These are phyloP conservation scores for Trichoderma sp. DNA, from an alignment of 2,329 filamentous ascomycete species.

Conservation along the genomic window DNA sequence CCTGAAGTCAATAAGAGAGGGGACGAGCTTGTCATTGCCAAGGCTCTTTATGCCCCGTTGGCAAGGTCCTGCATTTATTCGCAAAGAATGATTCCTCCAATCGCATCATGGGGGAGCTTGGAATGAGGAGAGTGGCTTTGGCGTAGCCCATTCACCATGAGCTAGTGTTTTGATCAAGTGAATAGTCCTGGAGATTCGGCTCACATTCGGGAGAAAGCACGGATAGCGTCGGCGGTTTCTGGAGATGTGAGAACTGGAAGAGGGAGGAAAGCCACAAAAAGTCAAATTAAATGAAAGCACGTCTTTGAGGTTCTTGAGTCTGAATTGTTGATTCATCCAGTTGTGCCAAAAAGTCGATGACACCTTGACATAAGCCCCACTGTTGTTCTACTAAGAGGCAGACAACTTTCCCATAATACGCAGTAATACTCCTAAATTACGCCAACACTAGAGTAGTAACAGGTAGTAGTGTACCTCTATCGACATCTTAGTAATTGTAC, in stretches of 20 bases:
- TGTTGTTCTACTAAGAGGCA: background rate
- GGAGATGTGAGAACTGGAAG: background rate
- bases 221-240: background rate
- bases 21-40: background rate
- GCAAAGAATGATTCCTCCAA: constrained; percentile 14
- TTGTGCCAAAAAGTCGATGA: background rate
- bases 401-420: background rate
- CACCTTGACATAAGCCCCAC: background rate
- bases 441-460: background rate
- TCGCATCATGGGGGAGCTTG: background rate
- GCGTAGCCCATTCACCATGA: background rate
- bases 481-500: background rate
- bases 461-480: background rate
- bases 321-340: background rate
- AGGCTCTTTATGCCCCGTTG: background rate
- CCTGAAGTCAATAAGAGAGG: background rate
- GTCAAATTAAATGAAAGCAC: background rate
- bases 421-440: background rate
- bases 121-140: background rate
- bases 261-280: background rate
- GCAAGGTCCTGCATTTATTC: background rate
- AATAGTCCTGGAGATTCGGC: background rate
- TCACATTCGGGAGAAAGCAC: background rate
- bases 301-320: background rate
- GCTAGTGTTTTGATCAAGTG: background rate